Evolutionary conservation across 2,329 filamentous ascomycete genomes (phyloP), one percentile per base, ranked within the genome.

Genomic region (Trichoderma sp.): DNA sequence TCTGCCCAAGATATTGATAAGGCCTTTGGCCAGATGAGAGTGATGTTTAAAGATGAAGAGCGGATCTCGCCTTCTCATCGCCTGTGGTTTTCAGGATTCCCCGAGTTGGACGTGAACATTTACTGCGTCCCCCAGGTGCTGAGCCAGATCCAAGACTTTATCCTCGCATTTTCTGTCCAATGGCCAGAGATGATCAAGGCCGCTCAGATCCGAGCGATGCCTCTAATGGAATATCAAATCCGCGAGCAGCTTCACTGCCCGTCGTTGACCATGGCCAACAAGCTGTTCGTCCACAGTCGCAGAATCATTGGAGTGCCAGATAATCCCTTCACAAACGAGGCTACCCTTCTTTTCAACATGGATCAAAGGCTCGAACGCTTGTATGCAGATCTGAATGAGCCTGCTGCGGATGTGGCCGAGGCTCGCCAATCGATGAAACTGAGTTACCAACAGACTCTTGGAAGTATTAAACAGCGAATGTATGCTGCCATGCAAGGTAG

Each of bases 251-350:
- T 81, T 1, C 60, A 62, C 52, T 81, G 79, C 53, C 43, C 56
- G 8, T 79, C 78, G 6, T 49, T 49, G 6, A 60, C 70, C 3
- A 57, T 79, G 6, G 73, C 75, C 21, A 64, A 68, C 7, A 70
- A 77, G 49, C 58, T 81, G 1, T 81, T 79, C 56, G 77, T 72
- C 13, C 69, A 74, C 43, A 79, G 73, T 43, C 77, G 77, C 33
- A 74, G 75, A 27, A 60, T 62, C 0, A 71, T 80, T 37, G 73
- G 74, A 1, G 35, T 77, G 24, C 55, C 56, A 4, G 76, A 78
- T 13, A 70, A 71, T 3, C 58, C 67, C 16, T 6, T 61, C n/a
- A 70, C 70, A 29, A 24, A 56, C 3, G 40, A 72, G 6, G 65
- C 79, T 27, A 73, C 71, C 35, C 61, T 67, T 1, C 57, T 77